Evolutionary conservation across 768 basidiomycete genomes (phyloP).

Genomic region (Suillus discolor): DNA sequence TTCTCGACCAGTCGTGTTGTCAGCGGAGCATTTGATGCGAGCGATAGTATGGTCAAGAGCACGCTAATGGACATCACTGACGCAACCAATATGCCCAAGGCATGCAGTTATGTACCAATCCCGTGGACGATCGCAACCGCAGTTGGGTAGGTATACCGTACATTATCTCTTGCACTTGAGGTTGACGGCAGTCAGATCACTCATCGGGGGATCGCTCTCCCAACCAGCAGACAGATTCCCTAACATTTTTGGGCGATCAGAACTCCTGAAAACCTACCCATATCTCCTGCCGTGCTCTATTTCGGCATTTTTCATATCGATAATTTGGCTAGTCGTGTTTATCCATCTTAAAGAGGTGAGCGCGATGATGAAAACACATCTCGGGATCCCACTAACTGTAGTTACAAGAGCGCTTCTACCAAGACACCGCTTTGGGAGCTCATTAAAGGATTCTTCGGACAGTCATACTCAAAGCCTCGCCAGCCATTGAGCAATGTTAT

Average conservation of each 20-base stretch:
- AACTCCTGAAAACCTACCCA: constrained; percentile 65
- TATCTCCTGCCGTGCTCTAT: constrained; percentile 75
- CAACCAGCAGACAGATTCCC: constrained; percentile 71
- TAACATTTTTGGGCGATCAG: constrained; percentile 50
- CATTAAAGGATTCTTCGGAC: neutral
- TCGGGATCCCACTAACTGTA: neutral
- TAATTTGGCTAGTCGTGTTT: constrained; percentile 52
- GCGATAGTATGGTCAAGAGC: constrained; percentile 50
- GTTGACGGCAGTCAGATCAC: constrained; percentile 45
- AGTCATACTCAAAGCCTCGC: neutral
- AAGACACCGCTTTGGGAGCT: neutral
- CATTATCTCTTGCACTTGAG: constrained; percentile 3
- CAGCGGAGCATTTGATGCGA: constrained; percentile 55
- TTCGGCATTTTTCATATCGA: constrained; percentile 52
- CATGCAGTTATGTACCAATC: constrained; percentile 62
- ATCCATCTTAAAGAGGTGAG: constrained; percentile 58
- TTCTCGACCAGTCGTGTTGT: constrained; percentile 39
- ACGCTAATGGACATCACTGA: constrained; percentile 41
- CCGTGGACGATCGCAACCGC: constrained; percentile 45
- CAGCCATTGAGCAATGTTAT: neutral
- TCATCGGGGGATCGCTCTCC: constrained; percentile 59
- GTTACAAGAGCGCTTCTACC: neutral
- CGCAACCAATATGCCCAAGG: constrained; percentile 31
- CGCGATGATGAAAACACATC: neutral
- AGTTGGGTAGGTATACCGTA: constrained; percentile 38